A percentile compares a stretch with the other conserved stretches of the same genome.
Conservation (phyloP, 768 basidiomycete genomes). For the Hirschioporus abietinus region DNA sequence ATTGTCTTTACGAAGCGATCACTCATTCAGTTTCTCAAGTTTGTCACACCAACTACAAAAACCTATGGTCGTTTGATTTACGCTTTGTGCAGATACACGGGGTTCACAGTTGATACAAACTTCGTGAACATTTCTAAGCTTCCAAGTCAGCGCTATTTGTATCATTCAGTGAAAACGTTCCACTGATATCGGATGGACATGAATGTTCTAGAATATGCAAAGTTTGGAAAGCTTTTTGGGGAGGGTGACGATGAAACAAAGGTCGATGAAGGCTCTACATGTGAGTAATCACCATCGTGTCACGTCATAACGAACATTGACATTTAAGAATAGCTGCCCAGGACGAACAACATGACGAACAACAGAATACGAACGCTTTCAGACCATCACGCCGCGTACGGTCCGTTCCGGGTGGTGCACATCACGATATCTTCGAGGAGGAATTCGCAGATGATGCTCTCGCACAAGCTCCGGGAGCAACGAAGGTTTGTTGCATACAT, state of each 20-base stretch:
- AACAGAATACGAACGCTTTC: conserved; percentile 20
- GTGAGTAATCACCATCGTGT: conserved; percentile 9
- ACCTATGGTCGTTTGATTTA: conserved; percentile 7
- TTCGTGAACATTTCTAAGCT: conserved; percentile 70
- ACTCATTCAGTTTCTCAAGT: conserved; percentile 76
- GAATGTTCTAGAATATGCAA: conserved; percentile 53
- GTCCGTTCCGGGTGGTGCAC: conserved; percentile 46
- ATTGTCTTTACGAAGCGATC: conserved; percentile 79
- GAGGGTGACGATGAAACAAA: conserved; percentile 19
- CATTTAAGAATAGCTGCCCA: conserved; percentile 9
- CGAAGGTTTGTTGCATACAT: not conserved
- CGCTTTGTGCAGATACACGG: conserved; percentile 51
- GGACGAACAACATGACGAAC: conserved; percentile 17
- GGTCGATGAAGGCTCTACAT: conserved; percentile 11
- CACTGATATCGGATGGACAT: not conserved
- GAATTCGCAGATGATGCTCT: conserved; percentile 50
- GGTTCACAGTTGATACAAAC: conserved; percentile 72
- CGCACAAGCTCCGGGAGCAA: conserved; percentile 43
- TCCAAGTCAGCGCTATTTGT: conserved; percentile 45
- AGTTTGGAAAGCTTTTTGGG: conserved; percentile 54
- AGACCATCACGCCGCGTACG: conserved; percentile 56
- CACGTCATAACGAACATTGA: conserved; percentile 9
- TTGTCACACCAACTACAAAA: conserved; percentile 18
- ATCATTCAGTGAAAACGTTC: not conserved
- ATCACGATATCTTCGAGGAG: conserved; percentile 42